A percentile compares a stretch with the other conserved stretches of the same genome.
phyloP scores from a whole-genome alignment of 768 basidiomycete genomes.

The Macrocybe gigantea region DNA sequence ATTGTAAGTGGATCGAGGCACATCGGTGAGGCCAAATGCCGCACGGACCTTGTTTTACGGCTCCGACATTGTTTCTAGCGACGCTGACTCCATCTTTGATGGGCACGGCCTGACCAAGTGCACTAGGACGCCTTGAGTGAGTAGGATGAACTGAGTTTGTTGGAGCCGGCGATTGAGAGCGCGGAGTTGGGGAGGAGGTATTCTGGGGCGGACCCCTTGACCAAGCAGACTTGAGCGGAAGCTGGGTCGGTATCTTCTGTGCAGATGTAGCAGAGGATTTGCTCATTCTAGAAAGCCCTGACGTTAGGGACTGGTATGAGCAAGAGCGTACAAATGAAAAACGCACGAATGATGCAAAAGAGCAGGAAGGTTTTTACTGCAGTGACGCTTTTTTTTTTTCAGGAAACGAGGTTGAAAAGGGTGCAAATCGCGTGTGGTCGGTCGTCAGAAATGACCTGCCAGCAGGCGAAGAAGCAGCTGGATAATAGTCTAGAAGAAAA shows the following conservation, averaged over 20 bases:
- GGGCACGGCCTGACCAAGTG: slow-evolving; percentile 62
- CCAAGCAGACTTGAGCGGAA: slow-evolving; percentile 85
- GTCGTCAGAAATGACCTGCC: slow-evolving; percentile 89
- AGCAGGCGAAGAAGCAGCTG: slow-evolving; percentile 75
- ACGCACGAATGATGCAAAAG: slow-evolving; percentile 39
- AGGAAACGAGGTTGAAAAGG: slow-evolving; percentile 33
- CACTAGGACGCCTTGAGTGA: slow-evolving; percentile 77
- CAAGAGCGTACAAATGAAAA: slow-evolving; percentile 12
- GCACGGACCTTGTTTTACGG: slow-evolving; percentile 60
- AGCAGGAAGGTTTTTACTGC: slow-evolving; percentile 23
- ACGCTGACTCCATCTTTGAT: slow-evolving; percentile 79
- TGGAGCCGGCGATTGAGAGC: slow-evolving; percentile 75
- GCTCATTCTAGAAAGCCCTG: slow-evolving; percentile 69
- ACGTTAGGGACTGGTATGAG: slow-evolving; percentile 6
- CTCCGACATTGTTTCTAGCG: slow-evolving; percentile 57
- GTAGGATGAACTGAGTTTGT: slow-evolving; percentile 43
- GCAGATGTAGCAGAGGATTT: slow-evolving; percentile 74
- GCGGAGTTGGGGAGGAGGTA: slow-evolving; percentile 53
- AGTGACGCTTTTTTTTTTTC: slow-evolving; percentile 29
- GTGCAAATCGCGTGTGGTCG: slow-evolving; percentile 57
- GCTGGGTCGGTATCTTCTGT: slow-evolving; percentile 68
- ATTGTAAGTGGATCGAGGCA: slow-evolving; percentile 8
- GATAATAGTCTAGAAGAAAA: slow-evolving; percentile 41
- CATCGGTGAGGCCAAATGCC: slow-evolving; percentile 1
- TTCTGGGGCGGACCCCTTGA: slow-evolving; percentile 78